phyloP scores from a whole-genome alignment of 257 asterid genomes.

The Nicotiana paniculata region DNA sequence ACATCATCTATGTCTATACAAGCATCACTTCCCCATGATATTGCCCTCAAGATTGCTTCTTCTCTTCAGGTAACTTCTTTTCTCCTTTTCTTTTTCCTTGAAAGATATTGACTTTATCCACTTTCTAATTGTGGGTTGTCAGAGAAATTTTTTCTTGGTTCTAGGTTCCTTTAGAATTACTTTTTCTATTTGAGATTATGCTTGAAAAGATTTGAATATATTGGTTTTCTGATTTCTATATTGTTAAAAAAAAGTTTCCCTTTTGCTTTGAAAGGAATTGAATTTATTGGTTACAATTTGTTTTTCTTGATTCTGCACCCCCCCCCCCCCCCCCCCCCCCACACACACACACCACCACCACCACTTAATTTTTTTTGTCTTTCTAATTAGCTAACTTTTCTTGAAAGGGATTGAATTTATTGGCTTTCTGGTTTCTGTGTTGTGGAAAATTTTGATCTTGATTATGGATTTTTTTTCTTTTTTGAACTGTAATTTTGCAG shows the following conservation, averaged over 20 bases:
- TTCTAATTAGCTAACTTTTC: neutral
- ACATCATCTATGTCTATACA: constrained; percentile 8
- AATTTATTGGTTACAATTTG: no score
- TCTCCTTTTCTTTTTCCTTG: neutral
- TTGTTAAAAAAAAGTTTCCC: neutral
- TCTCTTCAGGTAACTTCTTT: constrained; percentile 50
- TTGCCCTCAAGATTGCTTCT: constrained; percentile 63
- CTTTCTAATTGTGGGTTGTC: constrained; percentile 20
- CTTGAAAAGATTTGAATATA: neutral
- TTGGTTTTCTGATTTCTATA: neutral
- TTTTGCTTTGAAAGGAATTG: no score
- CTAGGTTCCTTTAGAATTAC: neutral
- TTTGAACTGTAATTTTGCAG: constrained; percentile 18
- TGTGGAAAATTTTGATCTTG: neutral
- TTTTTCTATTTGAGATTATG: neutral
- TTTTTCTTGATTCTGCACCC: no score
- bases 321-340: no score
- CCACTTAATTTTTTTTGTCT: no score
- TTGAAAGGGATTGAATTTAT: neutral
- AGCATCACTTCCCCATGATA: constrained; percentile 60
- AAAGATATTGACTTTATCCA: neutral
- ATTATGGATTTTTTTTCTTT: neutral
- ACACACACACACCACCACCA: no score
- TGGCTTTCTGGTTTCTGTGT: constrained; percentile 6
- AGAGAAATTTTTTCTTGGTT: constrained; percentile 4